phyloP scores from a whole-genome alignment of 805 yeast genomes.

The Candida nanaspora region DNA sequence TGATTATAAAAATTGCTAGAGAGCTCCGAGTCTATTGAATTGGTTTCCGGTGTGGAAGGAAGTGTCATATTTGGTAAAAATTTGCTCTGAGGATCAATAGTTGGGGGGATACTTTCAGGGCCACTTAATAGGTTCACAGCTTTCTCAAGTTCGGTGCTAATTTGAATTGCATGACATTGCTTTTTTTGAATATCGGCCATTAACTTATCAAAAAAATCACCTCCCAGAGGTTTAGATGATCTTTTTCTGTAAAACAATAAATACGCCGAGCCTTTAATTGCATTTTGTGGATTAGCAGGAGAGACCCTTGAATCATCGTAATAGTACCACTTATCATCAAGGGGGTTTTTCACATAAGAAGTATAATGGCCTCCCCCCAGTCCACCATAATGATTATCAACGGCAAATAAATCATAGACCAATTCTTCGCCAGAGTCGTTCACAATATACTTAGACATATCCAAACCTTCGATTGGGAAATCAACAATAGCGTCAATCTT shows the following conservation, averaged over 20 bases:
- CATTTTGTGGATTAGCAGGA: conserved; percentile 47
- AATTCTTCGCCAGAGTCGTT: conserved; percentile 27
- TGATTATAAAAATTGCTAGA: background rate
- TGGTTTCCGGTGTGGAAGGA: background rate
- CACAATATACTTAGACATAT: conserved; percentile 54
- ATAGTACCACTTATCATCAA: conserved; percentile 79
- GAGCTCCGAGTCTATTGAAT: background rate
- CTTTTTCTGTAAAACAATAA: conserved; percentile 72
- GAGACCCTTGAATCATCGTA: conserved; percentile 80
- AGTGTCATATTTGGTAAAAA: too few relatives aligned
- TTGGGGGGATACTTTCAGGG: too few relatives aligned
- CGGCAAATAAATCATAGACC: conserved; percentile 84
- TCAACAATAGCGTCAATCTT: conserved; percentile 80
- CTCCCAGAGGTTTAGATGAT: conserved; percentile 36
- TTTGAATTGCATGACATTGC: conserved; percentile 14
- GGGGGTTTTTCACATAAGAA: conserved; percentile 73
- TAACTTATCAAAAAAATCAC: conserved; percentile 33
- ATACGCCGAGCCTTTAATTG: conserved; percentile 77
- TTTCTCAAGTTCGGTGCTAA: too few relatives aligned
- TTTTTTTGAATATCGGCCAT: conserved; percentile 33
- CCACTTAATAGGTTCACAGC: too few relatives aligned
- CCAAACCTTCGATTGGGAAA: conserved; percentile 80
- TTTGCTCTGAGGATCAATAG: too few relatives aligned
- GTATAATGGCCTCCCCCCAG: conserved; percentile 98
- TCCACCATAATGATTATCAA: conserved; percentile 94